Evolutionary conservation across 31 red algal species (phyloP), one percentile per base, ranked within the genome.

Genomic region (Endocladia muricata): DNA sequence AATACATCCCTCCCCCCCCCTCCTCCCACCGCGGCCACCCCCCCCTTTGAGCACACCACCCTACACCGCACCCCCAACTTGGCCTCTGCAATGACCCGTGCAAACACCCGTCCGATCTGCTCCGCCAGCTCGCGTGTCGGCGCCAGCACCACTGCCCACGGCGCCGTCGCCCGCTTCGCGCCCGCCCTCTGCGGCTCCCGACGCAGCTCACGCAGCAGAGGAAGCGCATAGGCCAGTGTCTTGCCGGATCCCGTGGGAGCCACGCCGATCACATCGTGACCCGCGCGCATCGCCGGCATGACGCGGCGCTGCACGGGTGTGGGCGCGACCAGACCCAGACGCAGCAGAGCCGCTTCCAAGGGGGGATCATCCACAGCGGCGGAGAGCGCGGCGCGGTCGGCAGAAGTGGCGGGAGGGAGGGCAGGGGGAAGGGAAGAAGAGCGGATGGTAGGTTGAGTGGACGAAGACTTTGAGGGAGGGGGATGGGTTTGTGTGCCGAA

Each of bases 231-330:
- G 23, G 77, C 68, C 0, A 94, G 74, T 28, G 91, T 94, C 69
- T 94, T 94, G 7, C 91, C 91, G 25, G 75, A 84, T 32, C 91
- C 91, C 19, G 91, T 94, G 4, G 85, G 91, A 21, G 91, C 83
- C 3, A 78, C 68, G 0, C 70, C 72, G 23, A 94, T 35, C 29
- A 94, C 77, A 62, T 94, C 85, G 25, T 76, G 26, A 3, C 75
- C 72, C 9, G 34, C 44, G 51, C 55, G 66, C n/a, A 91, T 68
- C 11, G n/a, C 19, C 41, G 83, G 72, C 4, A 88, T 78, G 26
- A 54, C 83, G 62, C 65, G 73, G 9, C 38, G 33, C 44, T 88
- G 83, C 6, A 88, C 62, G 22, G 61, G 19, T 32, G 83, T 78
- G 4, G 63, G 68, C 19, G 61, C 4, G 4, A 41, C 17, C 8